Base-by-base conservation (phyloP, 83 land plant species). In the Isoetes engelmannii region DNA sequence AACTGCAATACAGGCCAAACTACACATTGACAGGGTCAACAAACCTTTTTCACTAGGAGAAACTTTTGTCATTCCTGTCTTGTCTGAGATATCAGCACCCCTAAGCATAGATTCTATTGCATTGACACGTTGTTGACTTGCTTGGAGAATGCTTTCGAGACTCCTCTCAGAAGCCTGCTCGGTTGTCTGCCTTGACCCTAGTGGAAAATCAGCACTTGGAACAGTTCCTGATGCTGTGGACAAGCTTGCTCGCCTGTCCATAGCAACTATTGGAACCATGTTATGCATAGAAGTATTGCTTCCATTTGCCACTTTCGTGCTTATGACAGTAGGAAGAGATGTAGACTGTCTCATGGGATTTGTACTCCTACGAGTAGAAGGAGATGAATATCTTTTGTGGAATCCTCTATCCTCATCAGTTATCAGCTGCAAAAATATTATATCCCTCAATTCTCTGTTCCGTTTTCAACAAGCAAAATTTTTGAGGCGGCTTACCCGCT, bases 321-420 rank as follows among this genome's bases (percentile, higher is more conserved):
- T 65, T 46, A 49, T 48, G 18, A 63, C 48, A 66, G 79, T 56
- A 63, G 85, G 61, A 67, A 60, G 55, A 19, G 78, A 54, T 55
- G 73, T 47, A 56, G 86, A 48, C 5, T 80, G 81, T 71, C 79
- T 55, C 45, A 72, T 63, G 42, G 69, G 77, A 41, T 70, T 60
- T 49, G 81, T 15, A 20, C 78, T 77, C 50, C 83, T 81, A 63
- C 89, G 86, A 12, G 84, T 47, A 4, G 92, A 79, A 61, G 97
- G 92, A 74, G 90, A 88, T 28, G 97, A 84, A 72, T 90, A 92
- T 48, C 97, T 75, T 77, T 82, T 84, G 64, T 90, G 93, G 12
- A 94, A 72, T 7, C 93, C 90, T 15, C 97, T 92, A 69, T 94
- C 97, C 74, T 94, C 99, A 51, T 94, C 99, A 79, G 88, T 94